Evolutionary conservation across 73 alveolate genomes (phyloP).

Genomic region (Uronychia binucleata): DNA sequence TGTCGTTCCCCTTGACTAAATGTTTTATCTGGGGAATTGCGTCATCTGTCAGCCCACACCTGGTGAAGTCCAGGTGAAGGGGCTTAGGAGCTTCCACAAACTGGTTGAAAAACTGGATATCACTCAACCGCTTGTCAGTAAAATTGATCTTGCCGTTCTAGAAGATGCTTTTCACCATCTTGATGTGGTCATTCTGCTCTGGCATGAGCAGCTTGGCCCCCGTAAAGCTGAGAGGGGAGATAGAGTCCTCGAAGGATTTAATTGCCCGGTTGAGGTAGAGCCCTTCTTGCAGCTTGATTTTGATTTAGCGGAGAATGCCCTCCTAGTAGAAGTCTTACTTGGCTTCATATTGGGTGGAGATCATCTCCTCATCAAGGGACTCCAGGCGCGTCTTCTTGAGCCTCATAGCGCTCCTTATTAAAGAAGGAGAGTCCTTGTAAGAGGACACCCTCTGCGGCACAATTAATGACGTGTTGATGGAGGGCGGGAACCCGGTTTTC

Average conservation of each 20-base stretch:
- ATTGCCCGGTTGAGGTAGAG: background rate
- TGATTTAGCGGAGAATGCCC: background rate
- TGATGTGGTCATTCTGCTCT: conserved; percentile 2
- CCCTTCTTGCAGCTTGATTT: background rate
- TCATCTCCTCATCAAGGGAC: background rate
- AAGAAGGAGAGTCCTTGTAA: too few species aligned
- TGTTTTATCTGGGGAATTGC: background rate
- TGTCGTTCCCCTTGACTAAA: background rate
- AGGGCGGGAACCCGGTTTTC: too few species aligned
- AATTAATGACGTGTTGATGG: too few species aligned
- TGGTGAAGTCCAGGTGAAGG: background rate
- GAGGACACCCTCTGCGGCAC: too few species aligned
- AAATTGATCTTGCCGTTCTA: background rate
- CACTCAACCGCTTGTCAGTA: background rate
- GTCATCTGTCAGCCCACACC: background rate
- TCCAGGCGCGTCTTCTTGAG: background rate
- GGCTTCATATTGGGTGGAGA: background rate
- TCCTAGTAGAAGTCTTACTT: background rate
- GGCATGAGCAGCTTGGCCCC: conserved; percentile 1
- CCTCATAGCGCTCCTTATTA: background rate
- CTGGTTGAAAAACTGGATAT: background rate
- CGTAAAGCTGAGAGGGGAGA: background rate
- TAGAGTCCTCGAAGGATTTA: background rate
- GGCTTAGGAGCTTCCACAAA: background rate
- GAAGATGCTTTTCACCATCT: background rate